Conservation (phyloP, 768 basidiomycete species). For the Stropharia rugosoannulata region DNA sequence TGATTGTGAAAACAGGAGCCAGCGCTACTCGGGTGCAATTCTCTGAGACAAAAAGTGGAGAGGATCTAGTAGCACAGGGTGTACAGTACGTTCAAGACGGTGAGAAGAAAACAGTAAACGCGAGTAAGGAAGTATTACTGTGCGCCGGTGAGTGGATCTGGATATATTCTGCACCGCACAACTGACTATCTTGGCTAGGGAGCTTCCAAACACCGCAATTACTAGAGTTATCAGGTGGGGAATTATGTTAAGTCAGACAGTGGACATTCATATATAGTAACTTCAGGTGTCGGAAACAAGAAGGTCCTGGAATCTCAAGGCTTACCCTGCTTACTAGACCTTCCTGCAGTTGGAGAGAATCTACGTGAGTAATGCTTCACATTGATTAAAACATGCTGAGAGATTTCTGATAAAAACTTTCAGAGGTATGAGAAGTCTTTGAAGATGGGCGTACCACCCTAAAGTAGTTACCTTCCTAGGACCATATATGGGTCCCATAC, state of each 20-base stretch:
- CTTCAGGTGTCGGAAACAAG: slow-evolving; percentile 1
- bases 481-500: background rate
- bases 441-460: background rate
- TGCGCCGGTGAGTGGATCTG: slow-evolving; percentile 5
- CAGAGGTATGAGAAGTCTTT: background rate
- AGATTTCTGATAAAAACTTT: no score
- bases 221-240: slow-evolving; percentile 7
- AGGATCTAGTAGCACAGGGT: background rate
- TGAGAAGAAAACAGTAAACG: background rate
- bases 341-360: slow-evolving; percentile 5
- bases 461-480: background rate
- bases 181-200: background rate
- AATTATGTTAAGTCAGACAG: background rate
- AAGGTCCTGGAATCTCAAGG: background rate
- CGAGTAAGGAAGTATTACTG: slow-evolving; percentile 2
- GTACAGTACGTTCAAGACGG: background rate
- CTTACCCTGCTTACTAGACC: background rate
- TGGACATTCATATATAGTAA: background rate
- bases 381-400: background rate
- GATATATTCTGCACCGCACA: background rate
- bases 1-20: slow-evolving; percentile 6
- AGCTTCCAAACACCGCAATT: slow-evolving; percentile 11
- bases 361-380: background rate
- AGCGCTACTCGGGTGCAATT: background rate
- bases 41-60: slow-evolving; percentile 1